Evolutionary conservation across 768 basidiomycete genomes (phyloP), one percentile per base, ranked within the genome.

Genomic region (Aureoboletus auriporus): DNA sequence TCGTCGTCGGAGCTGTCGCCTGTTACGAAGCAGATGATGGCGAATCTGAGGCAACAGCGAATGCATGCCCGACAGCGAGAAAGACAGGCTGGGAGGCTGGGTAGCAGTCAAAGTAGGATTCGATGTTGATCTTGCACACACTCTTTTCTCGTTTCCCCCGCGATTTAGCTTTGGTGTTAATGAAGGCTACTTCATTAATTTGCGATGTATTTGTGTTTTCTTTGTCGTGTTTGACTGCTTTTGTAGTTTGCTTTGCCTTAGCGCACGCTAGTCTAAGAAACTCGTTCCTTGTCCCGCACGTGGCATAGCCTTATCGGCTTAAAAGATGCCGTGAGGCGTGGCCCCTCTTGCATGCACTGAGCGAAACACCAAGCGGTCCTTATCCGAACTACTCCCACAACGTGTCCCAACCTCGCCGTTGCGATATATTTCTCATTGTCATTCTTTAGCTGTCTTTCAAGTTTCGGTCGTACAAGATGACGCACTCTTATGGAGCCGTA

Each of bases 1-100:
- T 82, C 78, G 27, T 87, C 86, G 3, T 78, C 85, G 9, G 88
- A 89, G 52, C 69, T 90, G 42, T 89, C 87, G 16, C 84, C 84
- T 12, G 68, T 82, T 29, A 82, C 77, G 6, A 75, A 73, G 55
- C 75, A 83, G 60, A 73, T 89, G 58, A 89, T 89, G 87, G 68
- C 70, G 48, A 75, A 83, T 55, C 61, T 84, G 38, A 72, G 87
- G 43, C 62, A 67, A 48, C 68, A 74, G n/a, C 55, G 66, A 29
- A 67, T 53, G 59, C 44, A 62, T 16, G 66, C 66, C n/a, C 65
- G 66, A 39, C 63, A 60, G 42, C 66, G 56, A 33, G 66, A 69
- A 37, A 54, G 67, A 26, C 63, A 58, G 49, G 36, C 55, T 0
- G 67, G 66, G 6, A 65, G 64, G 45, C 43, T 61, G 46, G 65